phyloP scores from a whole-genome alignment of 352 stramenopile species.

The Pythium utonaiense region DNA sequence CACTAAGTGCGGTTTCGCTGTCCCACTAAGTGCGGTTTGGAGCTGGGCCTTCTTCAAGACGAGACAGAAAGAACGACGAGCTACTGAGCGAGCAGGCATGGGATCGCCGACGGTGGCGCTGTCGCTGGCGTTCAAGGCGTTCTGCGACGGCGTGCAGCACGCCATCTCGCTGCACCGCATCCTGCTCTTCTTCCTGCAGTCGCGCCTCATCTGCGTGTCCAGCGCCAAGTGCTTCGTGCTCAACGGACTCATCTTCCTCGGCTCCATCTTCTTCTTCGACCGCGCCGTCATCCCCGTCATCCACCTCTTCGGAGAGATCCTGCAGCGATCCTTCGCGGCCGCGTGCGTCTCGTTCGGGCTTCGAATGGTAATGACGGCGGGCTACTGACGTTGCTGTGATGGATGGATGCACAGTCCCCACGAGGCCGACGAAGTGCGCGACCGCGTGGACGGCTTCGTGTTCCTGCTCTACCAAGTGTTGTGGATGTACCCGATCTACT shows the following conservation, averaged over 20 bases:
- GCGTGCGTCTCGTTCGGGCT: conserved; percentile 27
- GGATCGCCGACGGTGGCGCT: conserved; percentile 37
- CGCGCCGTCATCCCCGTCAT: conserved; percentile 81
- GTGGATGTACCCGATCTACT: conserved; percentile 91
- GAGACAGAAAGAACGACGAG: not conserved
- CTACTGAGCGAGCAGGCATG: not conserved
- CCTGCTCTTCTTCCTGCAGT: conserved; percentile 84
- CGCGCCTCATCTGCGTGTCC: conserved; percentile 77
- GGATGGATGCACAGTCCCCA: conserved; percentile 23
- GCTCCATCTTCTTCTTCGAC: conserved; percentile 90
- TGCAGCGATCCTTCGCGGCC: conserved; percentile 66
- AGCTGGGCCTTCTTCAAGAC: conserved; percentile 17
- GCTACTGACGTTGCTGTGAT: not conserved
- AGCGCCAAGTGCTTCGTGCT: conserved; percentile 88
- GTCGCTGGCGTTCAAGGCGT: conserved; percentile 70
- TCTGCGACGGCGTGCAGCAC: conserved; percentile 84
- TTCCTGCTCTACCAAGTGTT: conserved; percentile 87
- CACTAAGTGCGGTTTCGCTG: not conserved
- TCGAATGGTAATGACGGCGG: not conserved
- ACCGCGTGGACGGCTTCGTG: conserved; percentile 78
- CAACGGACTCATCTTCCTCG: conserved; percentile 88
- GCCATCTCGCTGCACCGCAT: conserved; percentile 84
- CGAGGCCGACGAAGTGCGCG: conserved; percentile 68
- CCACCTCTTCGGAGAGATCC: conserved; percentile 81
- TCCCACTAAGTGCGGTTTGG: not conserved